A percentile compares a stretch with the other conserved stretches of the same genome.
phyloP scores from a whole-genome alignment of 495 filamentous ascomycete genomes.

The Neurospora sp. region DNA sequence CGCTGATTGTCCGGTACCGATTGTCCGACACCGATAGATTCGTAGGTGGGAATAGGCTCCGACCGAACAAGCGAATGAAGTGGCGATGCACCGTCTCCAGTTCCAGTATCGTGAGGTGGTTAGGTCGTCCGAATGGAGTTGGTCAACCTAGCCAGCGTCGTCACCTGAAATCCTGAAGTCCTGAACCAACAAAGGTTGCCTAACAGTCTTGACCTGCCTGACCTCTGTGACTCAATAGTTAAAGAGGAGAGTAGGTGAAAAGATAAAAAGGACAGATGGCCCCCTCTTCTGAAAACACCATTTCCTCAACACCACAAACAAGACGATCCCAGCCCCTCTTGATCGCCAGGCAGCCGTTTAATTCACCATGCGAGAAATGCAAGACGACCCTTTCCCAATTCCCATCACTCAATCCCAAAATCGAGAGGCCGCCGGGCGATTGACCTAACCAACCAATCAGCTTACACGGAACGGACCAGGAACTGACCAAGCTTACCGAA shows the following conservation, averaged over 20 bases:
- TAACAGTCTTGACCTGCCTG: too few species aligned
- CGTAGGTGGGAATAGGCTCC: too few species aligned
- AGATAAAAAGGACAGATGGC: background rate
- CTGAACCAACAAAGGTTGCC: background rate
- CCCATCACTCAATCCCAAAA: background rate
- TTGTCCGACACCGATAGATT: background rate
- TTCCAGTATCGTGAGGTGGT: too few species aligned
- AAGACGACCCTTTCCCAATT: too few species aligned
- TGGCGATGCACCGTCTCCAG: too few species aligned
- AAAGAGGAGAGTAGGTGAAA: background rate
- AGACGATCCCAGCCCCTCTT: background rate
- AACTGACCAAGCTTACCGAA: background rate
- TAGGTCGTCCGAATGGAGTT: too few species aligned
- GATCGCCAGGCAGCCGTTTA: background rate
- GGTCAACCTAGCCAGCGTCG: background rate
- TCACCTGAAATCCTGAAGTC: background rate
- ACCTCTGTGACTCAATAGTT: background rate
- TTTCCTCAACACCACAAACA: background rate
- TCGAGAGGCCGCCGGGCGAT: background rate
- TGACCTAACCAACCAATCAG: background rate
- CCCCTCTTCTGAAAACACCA: background rate
- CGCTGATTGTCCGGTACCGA: background rate
- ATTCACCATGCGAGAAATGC: too few species aligned
- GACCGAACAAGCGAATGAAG: too few species aligned
- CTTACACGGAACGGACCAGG: background rate